Evolutionary conservation across 768 basidiomycete species (phyloP).

Genomic region (Leucocoprinus leucothites): DNA sequence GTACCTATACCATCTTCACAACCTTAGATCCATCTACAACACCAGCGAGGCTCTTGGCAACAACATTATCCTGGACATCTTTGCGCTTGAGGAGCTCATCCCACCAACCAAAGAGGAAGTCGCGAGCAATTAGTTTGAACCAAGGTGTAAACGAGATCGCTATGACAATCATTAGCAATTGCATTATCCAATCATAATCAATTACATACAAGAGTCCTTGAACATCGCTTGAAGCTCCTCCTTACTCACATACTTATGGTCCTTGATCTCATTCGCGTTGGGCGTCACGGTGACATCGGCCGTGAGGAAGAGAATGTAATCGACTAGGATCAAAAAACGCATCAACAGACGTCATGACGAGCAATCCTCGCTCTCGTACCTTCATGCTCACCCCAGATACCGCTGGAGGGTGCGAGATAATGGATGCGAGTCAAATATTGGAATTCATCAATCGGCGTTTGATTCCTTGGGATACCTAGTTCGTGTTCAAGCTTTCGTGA

Average conservation of each 20-base stretch:
- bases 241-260: slow-evolving; percentile 88
- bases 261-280: slow-evolving; percentile 90
- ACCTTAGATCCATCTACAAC: slow-evolving; percentile 73
- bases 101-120: slow-evolving; percentile 99
- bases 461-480: slow-evolving; percentile 79
- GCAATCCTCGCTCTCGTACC: slow-evolving; percentile 40
- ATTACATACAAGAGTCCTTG: slow-evolving; percentile 58
- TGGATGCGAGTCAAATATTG: slow-evolving; percentile 96
- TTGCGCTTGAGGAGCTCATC: slow-evolving; percentile 75
- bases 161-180: slow-evolving; percentile 25
- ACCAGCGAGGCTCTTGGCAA: slow-evolving; percentile 61
- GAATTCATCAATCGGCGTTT: slow-evolving; percentile 82
- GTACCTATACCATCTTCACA: slow-evolving; percentile 38
- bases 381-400: slow-evolving; percentile 98
- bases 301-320: slow-evolving; percentile 96
- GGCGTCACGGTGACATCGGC: slow-evolving; percentile 79
- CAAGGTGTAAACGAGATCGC: slow-evolving; percentile 94
- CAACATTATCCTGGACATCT: slow-evolving; percentile 50
- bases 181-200: not conserved
- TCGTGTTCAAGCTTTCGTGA: slow-evolving; percentile 96
- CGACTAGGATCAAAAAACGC: slow-evolving; percentile 55
- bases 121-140: slow-evolving; percentile 97
- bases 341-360: not conserved
- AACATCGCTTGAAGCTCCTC: slow-evolving; percentile 92
- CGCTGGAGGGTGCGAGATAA: slow-evolving; percentile 91